A percentile compares a stretch with the other conserved stretches of the same genome.
Conservation (phyloP, 176 grass and related monocot genomes). For the Melocanna baccifera region DNA sequence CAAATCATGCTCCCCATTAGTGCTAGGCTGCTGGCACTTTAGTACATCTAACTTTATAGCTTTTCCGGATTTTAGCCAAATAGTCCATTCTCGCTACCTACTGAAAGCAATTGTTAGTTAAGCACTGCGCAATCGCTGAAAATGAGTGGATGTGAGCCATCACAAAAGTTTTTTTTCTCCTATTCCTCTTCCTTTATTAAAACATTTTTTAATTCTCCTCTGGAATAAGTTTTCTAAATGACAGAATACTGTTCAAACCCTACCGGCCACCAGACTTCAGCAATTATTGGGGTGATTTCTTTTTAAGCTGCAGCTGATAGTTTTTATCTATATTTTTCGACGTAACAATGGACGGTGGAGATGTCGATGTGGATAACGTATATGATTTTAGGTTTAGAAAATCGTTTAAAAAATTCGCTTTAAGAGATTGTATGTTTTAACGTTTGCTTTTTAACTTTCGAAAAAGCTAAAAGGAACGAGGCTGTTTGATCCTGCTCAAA, state of each 20-base stretch:
- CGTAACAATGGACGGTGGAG: no score
- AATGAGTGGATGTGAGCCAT: background rate
- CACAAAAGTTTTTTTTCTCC: background rate
- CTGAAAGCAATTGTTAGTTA: slow-evolving; percentile 28
- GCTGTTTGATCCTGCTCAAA: background rate
- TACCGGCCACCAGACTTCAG: background rate
- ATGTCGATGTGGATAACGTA: no score
- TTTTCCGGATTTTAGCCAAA: background rate
- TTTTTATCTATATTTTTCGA: no score
- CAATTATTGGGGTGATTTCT: background rate
- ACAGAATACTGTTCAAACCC: background rate
- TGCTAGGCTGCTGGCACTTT: background rate
- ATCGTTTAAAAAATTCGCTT: fast-evolving
- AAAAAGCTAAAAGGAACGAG: no score
- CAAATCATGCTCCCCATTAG: slow-evolving; percentile 7
- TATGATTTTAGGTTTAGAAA: fast-evolving
- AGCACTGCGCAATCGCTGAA: background rate
- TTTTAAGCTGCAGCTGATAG: no score
- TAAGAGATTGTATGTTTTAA: no score
- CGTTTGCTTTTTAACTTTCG: no score
- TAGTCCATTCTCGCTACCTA: slow-evolving; percentile 1
- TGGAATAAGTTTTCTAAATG: background rate
- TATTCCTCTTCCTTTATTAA: background rate
- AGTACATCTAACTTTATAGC: background rate
- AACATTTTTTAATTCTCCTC: background rate